These are phyloP conservation scores for Pseudoperonospora humuli DNA, from an alignment of 352 stramenopile genomes.

Conservation along the genomic window DNA sequence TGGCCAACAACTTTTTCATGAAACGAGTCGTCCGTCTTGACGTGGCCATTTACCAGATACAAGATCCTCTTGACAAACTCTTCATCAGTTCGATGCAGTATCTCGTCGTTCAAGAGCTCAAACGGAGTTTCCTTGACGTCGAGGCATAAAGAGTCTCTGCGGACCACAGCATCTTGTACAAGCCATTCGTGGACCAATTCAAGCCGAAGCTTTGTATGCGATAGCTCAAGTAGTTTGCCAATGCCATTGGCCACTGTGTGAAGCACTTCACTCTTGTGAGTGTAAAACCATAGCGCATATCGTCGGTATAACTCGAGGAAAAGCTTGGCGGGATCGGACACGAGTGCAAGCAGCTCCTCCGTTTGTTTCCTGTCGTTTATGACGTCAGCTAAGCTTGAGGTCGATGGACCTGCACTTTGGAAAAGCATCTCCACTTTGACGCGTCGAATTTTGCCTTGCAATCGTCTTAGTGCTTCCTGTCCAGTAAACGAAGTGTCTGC, in stretches of 20 bases:
- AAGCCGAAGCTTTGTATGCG: constrained; percentile 21
- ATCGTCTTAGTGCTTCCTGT: constrained; percentile 19
- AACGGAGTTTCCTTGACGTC: constrained; percentile 29
- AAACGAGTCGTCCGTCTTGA: constrained; percentile 12
- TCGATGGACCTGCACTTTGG: constrained; percentile 12
- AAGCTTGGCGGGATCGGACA: constrained; percentile 28
- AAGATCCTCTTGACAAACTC: constrained; percentile 26
- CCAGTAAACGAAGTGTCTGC: constrained; percentile 31
- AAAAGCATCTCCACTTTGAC: constrained; percentile 34
- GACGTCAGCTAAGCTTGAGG: constrained; percentile 7
- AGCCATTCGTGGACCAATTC: constrained; percentile 47
- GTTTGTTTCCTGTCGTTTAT: constrained; percentile 11
- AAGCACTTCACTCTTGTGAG: constrained; percentile 17
- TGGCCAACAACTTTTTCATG: constrained; percentile 28
- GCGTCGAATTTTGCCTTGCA: constrained; percentile 36
- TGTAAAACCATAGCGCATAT: constrained; percentile 31
- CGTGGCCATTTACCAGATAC: constrained; percentile 18
- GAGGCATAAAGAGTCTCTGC: background rate
- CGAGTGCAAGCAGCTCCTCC: constrained; percentile 22
- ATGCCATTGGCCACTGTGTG: constrained; percentile 27
- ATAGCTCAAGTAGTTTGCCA: constrained; percentile 21
- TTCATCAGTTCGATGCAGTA: constrained; percentile 24
- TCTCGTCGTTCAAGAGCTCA: constrained; percentile 23
- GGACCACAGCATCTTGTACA: constrained; percentile 30
- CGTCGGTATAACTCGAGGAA: constrained; percentile 40